phyloP scores from a whole-genome alignment of 331 rosid genomes.

The Pyracantha coccinea region DNA sequence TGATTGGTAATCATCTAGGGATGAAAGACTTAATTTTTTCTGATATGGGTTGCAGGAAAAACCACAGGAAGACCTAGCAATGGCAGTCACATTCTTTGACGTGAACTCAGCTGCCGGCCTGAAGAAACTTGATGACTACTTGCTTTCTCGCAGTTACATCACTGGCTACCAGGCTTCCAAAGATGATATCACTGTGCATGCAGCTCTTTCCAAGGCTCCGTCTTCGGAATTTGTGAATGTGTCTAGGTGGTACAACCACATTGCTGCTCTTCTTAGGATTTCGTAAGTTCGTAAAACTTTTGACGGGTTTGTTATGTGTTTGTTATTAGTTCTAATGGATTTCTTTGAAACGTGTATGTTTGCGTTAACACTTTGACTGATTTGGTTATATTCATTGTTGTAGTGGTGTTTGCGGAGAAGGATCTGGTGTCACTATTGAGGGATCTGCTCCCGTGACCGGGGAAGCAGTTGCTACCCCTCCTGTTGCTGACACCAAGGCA shows the following conservation, averaged over 20 bases:
- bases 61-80: background rate
- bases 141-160: slow-evolving; percentile 80
- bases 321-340: too few species aligned
- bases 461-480: slow-evolving; percentile 78
- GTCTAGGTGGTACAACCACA: slow-evolving; percentile 79
- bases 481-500: slow-evolving; percentile 64
- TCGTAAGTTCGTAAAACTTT: slow-evolving; percentile 45
- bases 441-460: slow-evolving; percentile 41
- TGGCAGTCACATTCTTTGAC: slow-evolving; percentile 61
- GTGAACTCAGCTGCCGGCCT: slow-evolving; percentile 57
- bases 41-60: background rate
- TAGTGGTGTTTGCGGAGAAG: slow-evolving; percentile 87
- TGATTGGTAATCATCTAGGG: background rate
- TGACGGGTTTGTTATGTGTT: background rate
- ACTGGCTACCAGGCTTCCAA: slow-evolving; percentile 85
- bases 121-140: slow-evolving; percentile 74
- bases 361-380: background rate
- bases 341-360: too few species aligned
- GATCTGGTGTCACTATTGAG: slow-evolving; percentile 61
- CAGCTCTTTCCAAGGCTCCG: slow-evolving; percentile 49
- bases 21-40: background rate
- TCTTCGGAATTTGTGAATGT: slow-evolving; percentile 57
- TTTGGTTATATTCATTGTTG: background rate
- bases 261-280: slow-evolving; percentile 70
- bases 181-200: slow-evolving; percentile 70